Base-by-base conservation (phyloP, 148 eudicot genomes). In the Nepenthes mirabilis region DNA sequence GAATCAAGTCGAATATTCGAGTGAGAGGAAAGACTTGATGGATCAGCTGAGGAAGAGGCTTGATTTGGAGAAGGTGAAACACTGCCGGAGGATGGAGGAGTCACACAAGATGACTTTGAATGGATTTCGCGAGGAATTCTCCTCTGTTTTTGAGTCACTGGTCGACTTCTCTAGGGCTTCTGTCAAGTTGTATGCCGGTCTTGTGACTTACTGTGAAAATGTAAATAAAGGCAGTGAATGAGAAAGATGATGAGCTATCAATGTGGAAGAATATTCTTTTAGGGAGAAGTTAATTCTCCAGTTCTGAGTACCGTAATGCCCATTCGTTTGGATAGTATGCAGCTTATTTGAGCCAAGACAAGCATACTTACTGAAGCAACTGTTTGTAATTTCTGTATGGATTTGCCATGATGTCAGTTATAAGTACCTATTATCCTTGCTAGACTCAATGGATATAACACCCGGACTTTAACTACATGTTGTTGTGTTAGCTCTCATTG, bases 61-160 rank as follows among this genome's bases (percentile, higher is more conserved):
- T 61, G 79, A 82, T 32, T 32, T 37, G 47, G 82, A 83, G 66
- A 71, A 64, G 72, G 79, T 60, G 37, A 83, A 60, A 56, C 66
- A 80, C 68, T 35, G 34, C 7, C 69, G 60, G n/a, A 59, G 66
- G 43, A 58, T 72, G 62, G 63, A 68, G 56, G 73, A 77, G 63
- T 79, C 76, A 9, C 64, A 71, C 23, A 64, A 55, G 33, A 32
- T 68, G 2, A 72, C 69, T 48, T 56, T 75, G 33, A 65, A 67
- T 35, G 74, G 75, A 57, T 69, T 80, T 52, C 72, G 61, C 66
- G 71, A 37, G 33, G 88, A 82, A 23, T 83, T 83, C 57, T 64
- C 66, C 36, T 77, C 82, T 4, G 80, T 83, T 68, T 80, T 77
- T 36, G 80, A 70, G 65, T 65, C 80, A 1, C 55, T 83, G 48